Percentiles rank a stretch among this genome's conserved stretches.
Evolutionary conservation across 805 yeast genomes (phyloP).

Genomic region (Nakazawaea anatomiae): DNA sequence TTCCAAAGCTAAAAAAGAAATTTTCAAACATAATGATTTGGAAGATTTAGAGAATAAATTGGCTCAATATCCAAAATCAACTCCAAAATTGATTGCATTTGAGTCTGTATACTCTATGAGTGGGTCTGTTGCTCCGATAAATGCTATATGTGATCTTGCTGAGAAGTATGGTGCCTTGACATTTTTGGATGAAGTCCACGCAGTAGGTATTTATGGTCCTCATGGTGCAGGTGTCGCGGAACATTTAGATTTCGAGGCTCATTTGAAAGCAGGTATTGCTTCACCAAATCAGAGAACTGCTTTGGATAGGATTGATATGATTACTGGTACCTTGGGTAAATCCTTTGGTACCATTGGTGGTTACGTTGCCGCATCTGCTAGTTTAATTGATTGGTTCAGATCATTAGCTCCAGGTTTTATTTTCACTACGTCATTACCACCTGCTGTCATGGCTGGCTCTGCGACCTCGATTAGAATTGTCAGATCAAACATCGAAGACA

Average conservation of each 20-base stretch:
- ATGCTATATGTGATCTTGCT: conserved; percentile 88
- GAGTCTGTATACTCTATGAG: conserved; percentile 98
- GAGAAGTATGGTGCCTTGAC: conserved; percentile 97
- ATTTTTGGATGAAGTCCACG: conserved; percentile 96
- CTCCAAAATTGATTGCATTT: conserved; percentile 93
- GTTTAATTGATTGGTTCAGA: conserved; percentile 90
- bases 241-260: conserved; percentile 84
- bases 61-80: conserved; percentile 73
- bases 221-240: conserved; percentile 99
- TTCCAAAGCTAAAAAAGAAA: conserved; percentile 81
- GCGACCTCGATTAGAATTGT: conserved; percentile 82
- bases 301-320: conserved; percentile 88
- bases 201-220: conserved; percentile 98
- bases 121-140: conserved; percentile 94
- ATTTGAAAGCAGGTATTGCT: conserved; percentile 60
- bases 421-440: conserved; percentile 95
- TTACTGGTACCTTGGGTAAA: conserved; percentile 96
- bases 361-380: conserved; percentile 83
- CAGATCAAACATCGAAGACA: conserved; percentile 67
- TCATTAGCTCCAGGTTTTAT: conserved; percentile 97
- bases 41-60: conserved; percentile 75
- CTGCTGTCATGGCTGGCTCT: conserved; percentile 97
- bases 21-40: conserved; percentile 88
- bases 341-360: conserved; percentile 98
- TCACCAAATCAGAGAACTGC: conserved; percentile 52